Evolutionary conservation across 2,329 filamentous ascomycete species (phyloP), one percentile per base, ranked within the genome.

Genomic region (Domatiomyces catenatus): DNA sequence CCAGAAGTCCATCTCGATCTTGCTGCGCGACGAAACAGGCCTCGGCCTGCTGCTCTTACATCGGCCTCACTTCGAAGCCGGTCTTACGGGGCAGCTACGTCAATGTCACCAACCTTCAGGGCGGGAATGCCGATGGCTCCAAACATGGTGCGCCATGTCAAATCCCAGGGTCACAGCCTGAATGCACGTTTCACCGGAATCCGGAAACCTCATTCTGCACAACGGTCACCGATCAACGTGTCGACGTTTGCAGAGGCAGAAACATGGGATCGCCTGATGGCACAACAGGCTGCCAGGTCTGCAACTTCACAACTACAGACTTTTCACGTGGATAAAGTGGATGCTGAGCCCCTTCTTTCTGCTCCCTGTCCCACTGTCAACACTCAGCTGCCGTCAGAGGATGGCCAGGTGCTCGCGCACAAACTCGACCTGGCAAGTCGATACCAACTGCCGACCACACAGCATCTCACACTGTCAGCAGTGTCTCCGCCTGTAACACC

Each of bases 191-290:
- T 70, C 56, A 67, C 69, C 0, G 69, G 71, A 47, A 64, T 74
- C 24, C 62, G 71, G 18, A 74, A 74, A 56, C 60, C 66, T 5
- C 70, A 68, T 19, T 65, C 66, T 43, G 62, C 68, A 45, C 71
- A 71, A 48, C 64, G 69, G 24, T 74, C 71, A n/a, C 71, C 71
- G 19, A 60, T 72, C 36, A 69, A 68, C 45, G 63, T 71, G 47
- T 61, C 67, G 17, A 68, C 63, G 5, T 72, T 72, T 55, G 62
- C 68, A n/a, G 70, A 73, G 32, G 60, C 67, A 5, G 67, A 65
- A 17, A 62, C 62, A 32, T 59, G 66, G 54, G 63, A 63, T 51
- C 46, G 54, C 26, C 48, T 61, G 44, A 57, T 60, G 58, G 54
- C 54, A 2, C 56, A 58, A 44, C 54, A 56, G 48, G 52, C 51